Base-by-base conservation (phyloP, 495 filamentous ascomycete species). In the Daldinia concentrica region DNA sequence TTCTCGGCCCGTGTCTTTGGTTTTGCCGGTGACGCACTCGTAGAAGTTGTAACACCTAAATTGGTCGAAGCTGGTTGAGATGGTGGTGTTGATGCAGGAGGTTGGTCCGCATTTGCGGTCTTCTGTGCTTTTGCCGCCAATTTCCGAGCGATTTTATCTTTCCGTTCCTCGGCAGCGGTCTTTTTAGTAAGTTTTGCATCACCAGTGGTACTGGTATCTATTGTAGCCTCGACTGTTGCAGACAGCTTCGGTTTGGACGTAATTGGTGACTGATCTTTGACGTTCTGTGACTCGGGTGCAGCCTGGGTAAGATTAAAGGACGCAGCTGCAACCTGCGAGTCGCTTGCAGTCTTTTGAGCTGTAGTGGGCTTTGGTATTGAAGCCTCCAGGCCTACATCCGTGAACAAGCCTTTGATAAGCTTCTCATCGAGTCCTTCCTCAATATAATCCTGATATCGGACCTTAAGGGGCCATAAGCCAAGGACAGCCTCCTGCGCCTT, bases 71-170 rank as follows among this genome's bases (percentile, higher is more conserved):
- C 41, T 32, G 72, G 43, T 61, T 69, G 61, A 51, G 68, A 55
- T 15, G 69, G 60, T n/a, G 75, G 52, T 62, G 77, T 52, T 50
- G 77, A 57, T 57, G 71, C 30, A 43, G 64, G 32, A 34, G 56
- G 48, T 19, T 69, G 61, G 24, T 12, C 36, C 9, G 57, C 14
- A 3, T 70, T 75, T 79, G 45, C 81, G 14, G 74, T 64, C 64
- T 77, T 77, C 66, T 74, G 74, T 57, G 74, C 80, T 73, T 82
- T 87, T 43, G 83, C 90, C 41, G 92, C 91, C 55, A 92, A 83
- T 74, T 93, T 87, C 48, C 88, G 86, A 17, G 91, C 91, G 72
- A 92, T 92, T 43, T 92, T 86, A 66, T 93, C 91, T 69, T 93
- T 93, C 30, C 92, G 85, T 71, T 92, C 90, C 72, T 93, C 82